Percentiles rank a stretch among this genome's conserved stretches.
phyloP scores from a whole-genome alignment of 768 basidiomycete species.

The Rhodocollybia butyracea region DNA sequence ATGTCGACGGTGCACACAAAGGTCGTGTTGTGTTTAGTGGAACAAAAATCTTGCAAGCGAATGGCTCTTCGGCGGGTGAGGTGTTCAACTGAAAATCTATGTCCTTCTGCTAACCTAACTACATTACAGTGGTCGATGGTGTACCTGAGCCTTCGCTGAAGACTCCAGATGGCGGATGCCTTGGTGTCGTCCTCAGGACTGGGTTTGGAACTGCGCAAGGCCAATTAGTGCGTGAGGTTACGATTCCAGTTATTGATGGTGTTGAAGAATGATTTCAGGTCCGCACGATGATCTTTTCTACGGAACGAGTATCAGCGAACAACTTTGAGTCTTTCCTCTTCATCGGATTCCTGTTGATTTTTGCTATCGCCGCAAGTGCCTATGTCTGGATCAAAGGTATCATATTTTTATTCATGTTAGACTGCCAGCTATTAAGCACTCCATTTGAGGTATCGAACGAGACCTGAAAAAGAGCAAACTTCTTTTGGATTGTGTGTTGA shows the following conservation, averaged over 20 bases:
- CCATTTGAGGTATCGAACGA: slow-evolving; percentile 73
- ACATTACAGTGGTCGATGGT: slow-evolving; percentile 19
- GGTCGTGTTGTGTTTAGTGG: slow-evolving; percentile 91
- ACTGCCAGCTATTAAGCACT: not conserved
- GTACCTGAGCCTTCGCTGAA: slow-evolving; percentile 22
- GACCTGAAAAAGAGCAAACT: slow-evolving; percentile 94
- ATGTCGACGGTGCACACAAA: slow-evolving; percentile 85
- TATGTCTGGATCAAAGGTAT: slow-evolving; percentile 97
- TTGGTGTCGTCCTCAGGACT: slow-evolving; percentile 89
- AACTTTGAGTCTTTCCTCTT: slow-evolving; percentile 95
- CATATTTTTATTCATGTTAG: slow-evolving; percentile 14
- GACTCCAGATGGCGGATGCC: slow-evolving; percentile 90
- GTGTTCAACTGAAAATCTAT: slow-evolving; percentile 28
- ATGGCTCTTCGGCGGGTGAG: slow-evolving; percentile 41
- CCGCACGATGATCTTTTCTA: slow-evolving; percentile 95
- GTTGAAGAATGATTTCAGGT: not conserved
- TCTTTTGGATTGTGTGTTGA: slow-evolving; percentile 90
- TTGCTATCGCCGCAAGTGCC: slow-evolving; percentile 96
- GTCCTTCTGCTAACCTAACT: slow-evolving; percentile 21
- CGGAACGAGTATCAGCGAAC: slow-evolving; percentile 95
- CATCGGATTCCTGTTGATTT: slow-evolving; percentile 96
- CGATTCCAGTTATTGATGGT: not conserved
- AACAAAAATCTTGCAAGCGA: slow-evolving; percentile 92
- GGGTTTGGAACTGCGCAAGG: slow-evolving; percentile 98
- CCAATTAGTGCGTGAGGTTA: slow-evolving; percentile 69